phyloP scores from a whole-genome alignment of 768 basidiomycete species.

The Pleurotus platypus region DNA sequence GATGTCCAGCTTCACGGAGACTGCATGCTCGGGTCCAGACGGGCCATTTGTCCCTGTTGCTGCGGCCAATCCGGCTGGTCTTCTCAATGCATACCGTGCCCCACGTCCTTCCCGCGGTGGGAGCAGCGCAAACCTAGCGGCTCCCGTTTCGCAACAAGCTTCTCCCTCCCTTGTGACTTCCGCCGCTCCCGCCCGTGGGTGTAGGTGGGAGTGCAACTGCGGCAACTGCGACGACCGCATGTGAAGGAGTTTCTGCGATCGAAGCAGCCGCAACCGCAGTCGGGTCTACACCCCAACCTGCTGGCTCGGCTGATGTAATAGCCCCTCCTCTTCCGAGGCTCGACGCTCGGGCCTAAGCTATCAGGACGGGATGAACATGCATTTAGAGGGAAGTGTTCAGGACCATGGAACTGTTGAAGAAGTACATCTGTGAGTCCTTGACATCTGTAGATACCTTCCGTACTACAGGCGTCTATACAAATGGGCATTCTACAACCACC shows the following conservation, averaged over 20 bases:
- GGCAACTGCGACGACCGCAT: background rate
- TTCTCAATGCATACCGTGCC: background rate
- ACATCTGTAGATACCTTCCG: background rate
- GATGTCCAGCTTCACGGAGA: constrained; percentile 1
- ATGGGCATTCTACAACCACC: background rate
- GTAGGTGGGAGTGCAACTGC: background rate
- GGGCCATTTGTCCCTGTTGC: background rate
- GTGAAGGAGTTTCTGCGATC: too few relatives aligned
- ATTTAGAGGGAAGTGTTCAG: background rate
- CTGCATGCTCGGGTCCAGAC: constrained; percentile 1
- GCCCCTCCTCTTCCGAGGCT: background rate
- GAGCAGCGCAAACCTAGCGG: background rate
- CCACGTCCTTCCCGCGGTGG: background rate
- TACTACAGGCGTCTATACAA: background rate
- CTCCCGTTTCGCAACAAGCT: background rate
- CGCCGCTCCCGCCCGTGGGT: background rate
- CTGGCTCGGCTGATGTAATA: background rate
- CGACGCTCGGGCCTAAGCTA: background rate
- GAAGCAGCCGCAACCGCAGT: background rate
- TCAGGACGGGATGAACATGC: background rate
- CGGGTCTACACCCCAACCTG: background rate
- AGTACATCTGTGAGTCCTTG: background rate
- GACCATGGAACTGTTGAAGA: background rate
- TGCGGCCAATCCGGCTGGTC: background rate
- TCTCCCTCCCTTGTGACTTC: background rate